Evolutionary conservation across 1,284 basidiomycete genomes (phyloP).

Genomic region (Agaricales sp.): DNA sequence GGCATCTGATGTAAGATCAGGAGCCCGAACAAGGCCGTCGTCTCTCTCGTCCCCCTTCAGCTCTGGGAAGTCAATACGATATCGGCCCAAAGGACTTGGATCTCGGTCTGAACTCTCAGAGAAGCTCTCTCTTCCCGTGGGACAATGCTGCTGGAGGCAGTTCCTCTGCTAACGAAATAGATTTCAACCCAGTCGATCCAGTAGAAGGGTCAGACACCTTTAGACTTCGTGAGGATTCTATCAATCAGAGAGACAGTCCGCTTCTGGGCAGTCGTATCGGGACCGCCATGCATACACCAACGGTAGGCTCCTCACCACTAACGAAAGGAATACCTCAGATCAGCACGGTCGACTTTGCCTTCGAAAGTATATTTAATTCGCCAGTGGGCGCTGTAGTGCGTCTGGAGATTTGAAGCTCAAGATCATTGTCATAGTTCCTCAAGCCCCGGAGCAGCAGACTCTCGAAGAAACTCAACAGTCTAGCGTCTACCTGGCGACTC

Average conservation of each 20-base stretch:
- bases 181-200: slow-evolving; percentile 18
- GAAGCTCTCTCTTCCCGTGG: slow-evolving; percentile 70
- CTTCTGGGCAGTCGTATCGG: slow-evolving; percentile 33
- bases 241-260: slow-evolving; percentile 40
- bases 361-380: slow-evolving; percentile 37
- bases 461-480: slow-evolving; percentile 38
- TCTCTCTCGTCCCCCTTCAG: slow-evolving; percentile 41
- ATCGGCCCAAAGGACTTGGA: neutral
- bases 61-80: slow-evolving; percentile 31
- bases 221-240: slow-evolving; percentile 41
- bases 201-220: slow-evolving; percentile 38
- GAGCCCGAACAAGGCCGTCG: slow-evolving; percentile 71
- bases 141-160: slow-evolving; percentile 57
- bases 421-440: slow-evolving; percentile 15
- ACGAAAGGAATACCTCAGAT: slow-evolving; percentile 28
- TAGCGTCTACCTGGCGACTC: slow-evolving; percentile 40
- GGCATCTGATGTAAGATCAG: too few species aligned
- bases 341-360: slow-evolving; percentile 50
- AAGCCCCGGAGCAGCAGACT: slow-evolving; percentile 19
- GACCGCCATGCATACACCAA: slow-evolving; percentile 26
- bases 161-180: slow-evolving; percentile 42
- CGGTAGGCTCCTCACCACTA: slow-evolving; percentile 36
- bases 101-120: slow-evolving; percentile 35
- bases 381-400: slow-evolving; percentile 3
- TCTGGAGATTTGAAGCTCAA: too few species aligned